Percentiles rank a stretch among this genome's conserved stretches.
Conservation (phyloP, 2,329 filamentous ascomycete species). For the Akanthomyces uredinophilus region DNA sequence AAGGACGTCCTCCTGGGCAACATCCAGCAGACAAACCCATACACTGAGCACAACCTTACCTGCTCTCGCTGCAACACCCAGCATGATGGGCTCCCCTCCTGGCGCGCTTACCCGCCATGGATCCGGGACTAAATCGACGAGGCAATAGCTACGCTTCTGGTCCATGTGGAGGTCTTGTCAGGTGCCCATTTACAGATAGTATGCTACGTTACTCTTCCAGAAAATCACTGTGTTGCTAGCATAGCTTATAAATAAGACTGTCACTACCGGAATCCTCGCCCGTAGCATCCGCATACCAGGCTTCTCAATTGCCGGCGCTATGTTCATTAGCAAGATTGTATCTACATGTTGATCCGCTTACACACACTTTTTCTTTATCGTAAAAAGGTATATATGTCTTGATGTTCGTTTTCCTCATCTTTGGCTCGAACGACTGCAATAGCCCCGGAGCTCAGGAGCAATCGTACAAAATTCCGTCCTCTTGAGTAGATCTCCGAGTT, state of each 20-base stretch:
- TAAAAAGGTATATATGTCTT: too few relatives aligned
- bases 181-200: too few relatives aligned
- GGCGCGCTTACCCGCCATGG: too few relatives aligned
- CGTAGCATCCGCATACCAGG: background rate
- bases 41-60: background rate
- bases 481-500: too few relatives aligned
- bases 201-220: background rate
- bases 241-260: background rate
- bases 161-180: too few relatives aligned
- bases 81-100: background rate
- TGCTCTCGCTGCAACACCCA: conserved; percentile 13
- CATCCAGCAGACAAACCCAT: background rate
- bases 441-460: too few relatives aligned
- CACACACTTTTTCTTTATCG: too few relatives aligned
- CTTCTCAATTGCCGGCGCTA: background rate
- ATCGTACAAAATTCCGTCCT: too few relatives aligned
- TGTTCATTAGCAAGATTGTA: background rate
- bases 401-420: too few relatives aligned
- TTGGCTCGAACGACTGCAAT: too few relatives aligned
- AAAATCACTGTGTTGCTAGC: background rate
- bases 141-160: background rate
- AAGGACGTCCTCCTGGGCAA: conserved; percentile 1
- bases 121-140: too few relatives aligned
- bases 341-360: too few relatives aligned
- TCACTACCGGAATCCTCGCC: background rate